Evolutionary conservation across 2,329 filamentous ascomycete species (phyloP), one percentile per base, ranked within the genome.

Genomic region (Graphilbum fragrans): DNA sequence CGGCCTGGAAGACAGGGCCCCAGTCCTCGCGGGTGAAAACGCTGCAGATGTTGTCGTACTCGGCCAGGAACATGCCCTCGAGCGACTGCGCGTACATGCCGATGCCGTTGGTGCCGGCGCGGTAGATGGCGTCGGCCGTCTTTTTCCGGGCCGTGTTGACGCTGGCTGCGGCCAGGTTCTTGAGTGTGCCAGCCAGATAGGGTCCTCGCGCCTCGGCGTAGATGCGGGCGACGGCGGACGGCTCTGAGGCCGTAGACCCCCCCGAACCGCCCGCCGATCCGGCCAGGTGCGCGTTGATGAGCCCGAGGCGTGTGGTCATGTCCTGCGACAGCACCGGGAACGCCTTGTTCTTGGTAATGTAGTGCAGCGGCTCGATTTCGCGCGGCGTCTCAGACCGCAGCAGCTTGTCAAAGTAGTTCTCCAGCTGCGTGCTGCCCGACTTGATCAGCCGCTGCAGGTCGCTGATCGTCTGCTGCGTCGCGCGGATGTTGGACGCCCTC

Each of bases 11-110:
- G 9, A 92, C 78, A 25, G 77, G 67, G 1, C 80, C 80, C 80
- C 86, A 93, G 55, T 94, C 86, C 43, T 92, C 85, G 9, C 84
- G 75, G 21, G 79, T 73, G 57, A 96, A 98, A 43, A 98, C 77
- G 47, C 77, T 81, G 55, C 82, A 85, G 37, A 96, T 84, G 53
- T 87, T 94, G 44, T 94, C 85, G 59, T 94, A 87, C 60, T 98
- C 92, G 11, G 88, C 79, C 21, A 83, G 62, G 49, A 94, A 90
- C 47, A 95, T 79, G 7, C 82, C 84, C 57, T 95, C 86, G 62
- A 98, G 77, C 1, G 82, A 85, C 53, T 82, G 80, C 0, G 86
- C 83, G 57, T 98, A 98, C 29, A 82, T 86, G 3, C 82, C 80
- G 45, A 98, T 93, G 5, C 87, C 90, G 58, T 92, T 96, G 19